Evolutionary conservation across 192 early-diverging fungal genomes (phyloP).

Genomic region (Coemansia sp.): DNA sequence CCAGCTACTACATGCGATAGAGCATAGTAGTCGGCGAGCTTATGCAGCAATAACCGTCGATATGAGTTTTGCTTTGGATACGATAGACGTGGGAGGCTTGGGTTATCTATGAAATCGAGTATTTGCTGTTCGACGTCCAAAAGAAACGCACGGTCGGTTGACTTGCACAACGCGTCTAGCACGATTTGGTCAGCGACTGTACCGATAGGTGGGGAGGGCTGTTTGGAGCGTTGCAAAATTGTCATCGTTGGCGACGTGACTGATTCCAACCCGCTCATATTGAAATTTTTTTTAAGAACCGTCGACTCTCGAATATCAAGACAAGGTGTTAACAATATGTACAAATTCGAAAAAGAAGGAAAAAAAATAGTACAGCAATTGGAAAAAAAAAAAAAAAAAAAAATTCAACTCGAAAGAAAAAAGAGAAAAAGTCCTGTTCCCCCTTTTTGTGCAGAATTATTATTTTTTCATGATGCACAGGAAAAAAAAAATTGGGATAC

Average conservation of each 20-base stretch:
- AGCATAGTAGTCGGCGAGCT: constrained; percentile 26
- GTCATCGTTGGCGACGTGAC: background rate
- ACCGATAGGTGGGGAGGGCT: background rate
- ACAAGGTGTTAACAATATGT: background rate
- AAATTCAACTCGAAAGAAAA: background rate
- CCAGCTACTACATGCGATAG: constrained; percentile 34
- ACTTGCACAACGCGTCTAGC: constrained; percentile 9
- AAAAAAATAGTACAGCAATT: background rate
- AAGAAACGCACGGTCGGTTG: constrained; percentile 23
- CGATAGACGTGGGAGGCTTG: constrained; percentile 1
- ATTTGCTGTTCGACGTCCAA: constrained; percentile 16
- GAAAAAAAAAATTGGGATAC: too few relatives aligned
- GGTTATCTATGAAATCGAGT: constrained; percentile 14
- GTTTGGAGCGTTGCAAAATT: background rate
- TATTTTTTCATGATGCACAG: background rate
- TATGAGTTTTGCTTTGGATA: constrained; percentile 37
- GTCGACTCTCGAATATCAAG: background rate
- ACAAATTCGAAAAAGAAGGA: background rate
- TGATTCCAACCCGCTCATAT: background rate
- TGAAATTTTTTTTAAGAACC: too few relatives aligned
- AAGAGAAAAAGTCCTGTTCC: background rate
- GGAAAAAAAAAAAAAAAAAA: background rate
- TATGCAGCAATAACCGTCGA: constrained; percentile 27
- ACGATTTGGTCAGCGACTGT: constrained; percentile 16
- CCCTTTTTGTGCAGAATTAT: background rate